Percentiles rank a stretch among this genome's conserved stretches.
Evolutionary conservation across 2,329 filamentous ascomycete species (phyloP).

Genomic region (Nemania serpens): DNA sequence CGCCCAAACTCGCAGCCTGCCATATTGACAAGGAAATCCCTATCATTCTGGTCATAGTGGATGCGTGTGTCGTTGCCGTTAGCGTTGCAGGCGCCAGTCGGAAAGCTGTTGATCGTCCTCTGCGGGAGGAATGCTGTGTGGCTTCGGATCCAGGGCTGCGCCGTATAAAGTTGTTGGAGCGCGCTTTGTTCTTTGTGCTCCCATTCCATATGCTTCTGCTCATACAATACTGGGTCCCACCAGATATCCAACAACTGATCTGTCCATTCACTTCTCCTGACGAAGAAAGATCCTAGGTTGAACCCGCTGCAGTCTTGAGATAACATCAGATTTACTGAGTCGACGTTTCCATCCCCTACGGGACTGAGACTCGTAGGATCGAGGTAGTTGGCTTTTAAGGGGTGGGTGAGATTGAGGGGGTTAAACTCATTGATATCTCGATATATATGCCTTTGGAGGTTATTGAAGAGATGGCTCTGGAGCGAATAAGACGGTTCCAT

Average conservation of each 20-base stretch:
- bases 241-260: constrained; percentile 91
- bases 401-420: constrained; percentile 90
- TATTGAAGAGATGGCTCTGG: constrained; percentile 86
- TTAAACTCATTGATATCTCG: constrained; percentile 97
- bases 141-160: constrained; percentile 89
- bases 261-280: constrained; percentile 84
- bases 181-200: constrained; percentile 98
- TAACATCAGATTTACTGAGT: constrained; percentile 85
- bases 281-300: constrained; percentile 94
- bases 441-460: constrained; percentile 75
- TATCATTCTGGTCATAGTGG: constrained; percentile 83
- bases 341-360: constrained; percentile 74
- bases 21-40: constrained; percentile 98
- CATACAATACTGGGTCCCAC: constrained; percentile 98
- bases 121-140: constrained; percentile 89
- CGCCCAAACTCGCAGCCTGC: constrained; percentile 96
- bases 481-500: constrained; percentile 95
- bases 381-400: constrained; percentile 73
- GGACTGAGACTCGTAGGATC: constrained; percentile 74
- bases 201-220: constrained; percentile 99
- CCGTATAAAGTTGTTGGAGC: constrained; percentile 86
- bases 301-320: constrained; percentile 95
- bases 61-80: constrained; percentile 74
- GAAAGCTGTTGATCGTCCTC: constrained; percentile 93
- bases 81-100: constrained; percentile 83